These are phyloP conservation scores for Solanum stenotomum DNA, from an alignment of 257 asterid species.

Conservation along the genomic window DNA sequence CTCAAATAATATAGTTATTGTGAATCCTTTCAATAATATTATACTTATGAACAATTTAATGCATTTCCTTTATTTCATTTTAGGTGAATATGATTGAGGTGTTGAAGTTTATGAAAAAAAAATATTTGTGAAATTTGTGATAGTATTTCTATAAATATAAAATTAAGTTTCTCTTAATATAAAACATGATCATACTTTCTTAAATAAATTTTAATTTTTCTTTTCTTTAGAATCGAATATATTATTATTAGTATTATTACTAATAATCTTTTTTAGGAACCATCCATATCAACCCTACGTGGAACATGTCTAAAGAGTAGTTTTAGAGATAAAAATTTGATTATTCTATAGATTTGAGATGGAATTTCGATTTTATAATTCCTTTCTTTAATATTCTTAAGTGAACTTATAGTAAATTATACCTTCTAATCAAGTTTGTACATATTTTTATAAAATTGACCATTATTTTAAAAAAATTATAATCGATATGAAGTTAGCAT, in stretches of 20 bases:
- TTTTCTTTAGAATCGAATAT: neutral
- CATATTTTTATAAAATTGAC: too few species aligned
- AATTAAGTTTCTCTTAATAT: neutral
- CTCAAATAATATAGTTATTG: neutral
- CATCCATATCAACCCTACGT: neutral
- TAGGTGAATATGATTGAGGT: neutral
- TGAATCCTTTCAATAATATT: neutral
- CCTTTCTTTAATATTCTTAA: too few species aligned
- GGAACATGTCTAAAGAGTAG: neutral
- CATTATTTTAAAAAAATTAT: too few species aligned
- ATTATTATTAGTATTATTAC: neutral
- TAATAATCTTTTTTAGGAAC: neutral
- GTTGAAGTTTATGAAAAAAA: neutral
- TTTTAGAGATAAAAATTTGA: neutral
- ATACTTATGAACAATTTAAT: neutral
- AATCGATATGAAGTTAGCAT: too few species aligned
- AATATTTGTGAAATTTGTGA: neutral
- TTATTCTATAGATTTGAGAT: neutral
- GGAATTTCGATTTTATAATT: neutral
- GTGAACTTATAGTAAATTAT: fast-evolving
- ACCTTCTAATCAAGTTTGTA: too few species aligned
- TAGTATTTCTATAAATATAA: neutral
- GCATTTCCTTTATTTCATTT: neutral
- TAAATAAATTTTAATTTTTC: neutral
- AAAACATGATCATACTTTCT: neutral